phyloP scores from a whole-genome alignment of 768 basidiomycete genomes.

The Suillus variegatus region DNA sequence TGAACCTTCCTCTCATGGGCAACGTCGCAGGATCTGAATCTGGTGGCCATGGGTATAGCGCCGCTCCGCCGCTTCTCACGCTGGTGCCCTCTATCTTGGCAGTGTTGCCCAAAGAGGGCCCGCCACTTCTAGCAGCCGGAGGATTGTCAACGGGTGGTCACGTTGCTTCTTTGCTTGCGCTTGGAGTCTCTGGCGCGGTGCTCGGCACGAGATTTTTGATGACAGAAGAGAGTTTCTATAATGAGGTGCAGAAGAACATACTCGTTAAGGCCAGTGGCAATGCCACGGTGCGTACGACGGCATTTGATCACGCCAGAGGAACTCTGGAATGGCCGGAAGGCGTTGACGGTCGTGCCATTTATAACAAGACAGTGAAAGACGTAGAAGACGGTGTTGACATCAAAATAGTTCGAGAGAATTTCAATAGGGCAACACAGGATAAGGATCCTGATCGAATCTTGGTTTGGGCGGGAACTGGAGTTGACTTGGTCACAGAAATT shows the following conservation, averaged over 20 bases:
- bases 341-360: slow-evolving; percentile 54
- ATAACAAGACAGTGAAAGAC: slow-evolving; percentile 57
- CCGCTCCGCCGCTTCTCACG: slow-evolving; percentile 60
- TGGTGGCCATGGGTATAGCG: slow-evolving; percentile 70
- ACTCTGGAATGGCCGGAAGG: slow-evolving; percentile 61
- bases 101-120: slow-evolving; percentile 40
- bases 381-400: slow-evolving; percentile 50
- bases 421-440: slow-evolving; percentile 43
- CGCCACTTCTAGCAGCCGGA: slow-evolving; percentile 72
- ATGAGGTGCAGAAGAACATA: slow-evolving; percentile 51
- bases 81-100: slow-evolving; percentile 58
- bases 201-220: slow-evolving; percentile 77
- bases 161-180: slow-evolving; percentile 60
- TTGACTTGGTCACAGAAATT: slow-evolving; percentile 54
- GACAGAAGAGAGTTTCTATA: slow-evolving; percentile 64
- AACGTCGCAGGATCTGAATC: slow-evolving; percentile 64
- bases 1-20: slow-evolving; percentile 8
- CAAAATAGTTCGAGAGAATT: slow-evolving; percentile 43
- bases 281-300: slow-evolving; percentile 57
- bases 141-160: slow-evolving; percentile 68
- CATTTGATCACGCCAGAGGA: slow-evolving; percentile 60
- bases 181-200: slow-evolving; percentile 70
- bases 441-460: slow-evolving; percentile 53
- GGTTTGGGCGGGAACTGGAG: slow-evolving; percentile 70
- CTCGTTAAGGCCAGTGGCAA: slow-evolving; percentile 48